Evolutionary conservation across 1,284 basidiomycete species (phyloP).

Genomic region (Dichomitus squalens): DNA sequence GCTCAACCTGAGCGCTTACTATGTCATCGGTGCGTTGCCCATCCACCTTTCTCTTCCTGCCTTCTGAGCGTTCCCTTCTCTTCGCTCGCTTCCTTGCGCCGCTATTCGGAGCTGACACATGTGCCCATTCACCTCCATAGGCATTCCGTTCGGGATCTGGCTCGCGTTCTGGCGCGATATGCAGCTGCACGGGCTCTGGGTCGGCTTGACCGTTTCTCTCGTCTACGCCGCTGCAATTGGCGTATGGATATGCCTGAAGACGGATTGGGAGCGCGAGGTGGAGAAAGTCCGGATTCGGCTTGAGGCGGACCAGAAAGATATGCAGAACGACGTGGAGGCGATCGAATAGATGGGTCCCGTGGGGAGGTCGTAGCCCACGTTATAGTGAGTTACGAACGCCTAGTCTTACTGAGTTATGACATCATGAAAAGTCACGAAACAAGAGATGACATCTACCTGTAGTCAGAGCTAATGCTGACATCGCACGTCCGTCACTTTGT

Average conservation of each 20-base stretch:
- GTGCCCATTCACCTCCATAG: constrained; percentile 22
- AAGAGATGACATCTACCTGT: too few relatives aligned
- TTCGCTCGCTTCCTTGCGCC: background rate
- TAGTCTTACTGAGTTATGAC: too few relatives aligned
- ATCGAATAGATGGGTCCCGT: background rate
- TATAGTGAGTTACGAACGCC: too few relatives aligned
- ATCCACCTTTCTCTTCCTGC: background rate
- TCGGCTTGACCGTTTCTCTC: constrained; percentile 64
- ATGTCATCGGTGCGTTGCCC: constrained; percentile 49
- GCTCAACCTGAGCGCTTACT: constrained; percentile 71
- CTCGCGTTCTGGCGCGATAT: constrained; percentile 57
- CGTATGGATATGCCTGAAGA: constrained; percentile 49
- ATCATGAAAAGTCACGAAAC: too few relatives aligned
- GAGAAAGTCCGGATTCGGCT: constrained; percentile 56
- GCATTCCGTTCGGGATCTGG: constrained; percentile 68
- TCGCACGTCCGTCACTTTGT: too few relatives aligned
- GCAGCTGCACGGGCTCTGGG: constrained; percentile 65
- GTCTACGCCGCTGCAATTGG: constrained; percentile 53
- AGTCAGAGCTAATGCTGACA: too few relatives aligned
- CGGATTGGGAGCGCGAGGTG: constrained; percentile 69
- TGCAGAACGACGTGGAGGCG: background rate
- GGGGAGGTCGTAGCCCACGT: too few relatives aligned
- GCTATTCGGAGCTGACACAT: background rate
- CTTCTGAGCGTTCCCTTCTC: too few relatives aligned
- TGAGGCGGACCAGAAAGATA: constrained; percentile 26